Conservation (phyloP, 345 rosid species). For the Eucalyptus curtisii region DNA sequence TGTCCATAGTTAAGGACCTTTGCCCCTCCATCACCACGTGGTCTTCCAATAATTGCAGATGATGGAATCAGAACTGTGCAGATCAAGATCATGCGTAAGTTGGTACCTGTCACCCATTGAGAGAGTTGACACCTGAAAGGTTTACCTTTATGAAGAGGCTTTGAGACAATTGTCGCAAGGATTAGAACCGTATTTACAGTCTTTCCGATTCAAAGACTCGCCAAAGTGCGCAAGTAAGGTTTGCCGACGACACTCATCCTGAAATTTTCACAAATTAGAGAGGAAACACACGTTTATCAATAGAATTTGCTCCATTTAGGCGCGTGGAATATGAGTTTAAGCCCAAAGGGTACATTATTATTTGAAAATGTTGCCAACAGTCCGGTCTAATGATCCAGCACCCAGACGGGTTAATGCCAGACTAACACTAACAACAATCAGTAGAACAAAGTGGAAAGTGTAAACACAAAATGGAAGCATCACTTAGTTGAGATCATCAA, state of each 20-base stretch:
- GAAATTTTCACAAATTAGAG: neutral
- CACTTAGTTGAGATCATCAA: neutral
- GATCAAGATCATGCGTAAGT: neutral
- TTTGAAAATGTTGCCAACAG: neutral
- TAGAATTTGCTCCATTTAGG: neutral
- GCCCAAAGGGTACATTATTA: neutral
- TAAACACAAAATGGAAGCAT: neutral
- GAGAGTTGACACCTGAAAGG: neutral
- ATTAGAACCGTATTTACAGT: conserved; percentile 50
- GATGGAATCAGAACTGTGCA: neutral
- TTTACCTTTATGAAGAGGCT: conserved; percentile 9
- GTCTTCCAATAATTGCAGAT: neutral
- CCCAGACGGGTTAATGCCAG: neutral
- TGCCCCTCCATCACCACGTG: neutral
- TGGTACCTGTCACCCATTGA: neutral
- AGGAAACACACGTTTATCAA: neutral
- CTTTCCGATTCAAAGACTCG: conserved; percentile 47
- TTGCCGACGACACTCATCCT: conserved; percentile 82
- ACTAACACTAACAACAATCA: neutral
- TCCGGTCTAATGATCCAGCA: neutral
- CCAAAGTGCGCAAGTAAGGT: conserved; percentile 69
- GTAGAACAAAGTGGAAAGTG: neutral
- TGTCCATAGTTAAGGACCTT: neutral
- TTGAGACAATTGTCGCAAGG: conserved; percentile 84
- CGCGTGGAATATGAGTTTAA: neutral